Conservation (phyloP, 192 early-diverging fungal genomes). For the Backusella tarrabulga region DNA sequence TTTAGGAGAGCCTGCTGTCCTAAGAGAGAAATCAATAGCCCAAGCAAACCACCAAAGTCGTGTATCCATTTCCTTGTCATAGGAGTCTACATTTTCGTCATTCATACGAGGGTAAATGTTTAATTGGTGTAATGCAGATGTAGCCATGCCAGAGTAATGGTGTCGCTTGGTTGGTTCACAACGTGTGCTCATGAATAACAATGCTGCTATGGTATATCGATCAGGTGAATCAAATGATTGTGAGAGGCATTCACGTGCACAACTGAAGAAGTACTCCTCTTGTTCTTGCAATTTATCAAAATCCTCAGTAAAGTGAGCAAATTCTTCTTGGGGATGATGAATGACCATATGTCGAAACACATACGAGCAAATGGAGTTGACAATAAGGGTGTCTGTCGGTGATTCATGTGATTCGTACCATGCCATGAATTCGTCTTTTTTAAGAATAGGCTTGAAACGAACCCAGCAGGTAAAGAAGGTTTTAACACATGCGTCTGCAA, state of each 20-base stretch:
- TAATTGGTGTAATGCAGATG: constrained; percentile 24
- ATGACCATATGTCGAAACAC: constrained; percentile 29
- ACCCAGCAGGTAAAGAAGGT: constrained; percentile 38
- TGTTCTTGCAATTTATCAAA: constrained; percentile 27
- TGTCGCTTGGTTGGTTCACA: constrained; percentile 10
- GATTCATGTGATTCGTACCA: constrained; percentile 17
- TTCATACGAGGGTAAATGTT: constrained; percentile 35
- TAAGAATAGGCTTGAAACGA: constrained; percentile 25
- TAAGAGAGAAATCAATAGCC: constrained; percentile 30
- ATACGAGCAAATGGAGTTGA: constrained; percentile 32
- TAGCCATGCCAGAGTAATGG: constrained; percentile 35
- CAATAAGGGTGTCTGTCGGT: constrained; percentile 29
- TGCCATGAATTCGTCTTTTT: constrained; percentile 32
- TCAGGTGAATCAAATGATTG: constrained; percentile 36
- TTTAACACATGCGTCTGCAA: constrained; percentile 32
- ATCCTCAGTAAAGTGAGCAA: constrained; percentile 19
- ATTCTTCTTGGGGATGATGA: constrained; percentile 23
- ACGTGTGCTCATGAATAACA: constrained; percentile 21
- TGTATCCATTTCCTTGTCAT: constrained; percentile 35
- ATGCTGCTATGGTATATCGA: constrained; percentile 26
- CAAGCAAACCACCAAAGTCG: constrained; percentile 42
- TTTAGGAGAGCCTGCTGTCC: constrained; percentile 24
- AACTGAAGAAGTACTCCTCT: constrained; percentile 33
- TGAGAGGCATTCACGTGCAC: constrained; percentile 30
- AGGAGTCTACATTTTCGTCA: constrained; percentile 23